Evolutionary conservation across 1,284 basidiomycete species (phyloP).

Genomic region (Leccinum angustisporum): DNA sequence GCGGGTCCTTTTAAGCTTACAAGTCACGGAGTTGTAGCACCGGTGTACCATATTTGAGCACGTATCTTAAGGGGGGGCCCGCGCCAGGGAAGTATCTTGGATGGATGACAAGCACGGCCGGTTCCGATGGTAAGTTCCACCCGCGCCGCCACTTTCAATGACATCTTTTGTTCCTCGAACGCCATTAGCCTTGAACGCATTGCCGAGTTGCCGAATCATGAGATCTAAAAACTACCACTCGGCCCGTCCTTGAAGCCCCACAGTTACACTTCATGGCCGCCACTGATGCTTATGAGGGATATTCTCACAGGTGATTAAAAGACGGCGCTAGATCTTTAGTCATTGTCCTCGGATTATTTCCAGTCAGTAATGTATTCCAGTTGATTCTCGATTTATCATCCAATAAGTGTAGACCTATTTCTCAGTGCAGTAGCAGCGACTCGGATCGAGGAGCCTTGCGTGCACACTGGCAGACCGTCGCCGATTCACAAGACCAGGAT

Average conservation of each 20-base stretch:
- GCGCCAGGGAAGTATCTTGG: background rate
- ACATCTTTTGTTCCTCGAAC: background rate
- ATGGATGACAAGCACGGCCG: background rate
- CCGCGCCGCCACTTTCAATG: slow-evolving; percentile 1
- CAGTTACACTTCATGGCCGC: slow-evolving; percentile 5
- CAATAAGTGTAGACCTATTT: background rate
- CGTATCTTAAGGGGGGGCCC: background rate
- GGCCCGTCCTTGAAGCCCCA: background rate
- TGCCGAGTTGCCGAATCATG: background rate
- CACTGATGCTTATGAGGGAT: background rate
- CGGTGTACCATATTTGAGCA: background rate
- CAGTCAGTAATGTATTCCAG: background rate
- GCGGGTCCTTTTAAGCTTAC: slow-evolving; percentile 6
- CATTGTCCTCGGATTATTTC: background rate
- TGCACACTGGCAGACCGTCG: no score
- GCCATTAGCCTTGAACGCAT: background rate
- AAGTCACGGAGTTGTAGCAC: background rate
- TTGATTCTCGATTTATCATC: background rate
- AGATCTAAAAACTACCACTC: background rate
- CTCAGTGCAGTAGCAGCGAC: no score
- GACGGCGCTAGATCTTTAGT: background rate
- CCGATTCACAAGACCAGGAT: no score
- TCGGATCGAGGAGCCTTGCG: no score
- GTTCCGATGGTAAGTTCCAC: slow-evolving; percentile 4
- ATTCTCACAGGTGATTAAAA: slow-evolving; percentile 7